phyloP scores from a whole-genome alignment of 2,329 filamentous ascomycete species.

The Lachnellula suecica region DNA sequence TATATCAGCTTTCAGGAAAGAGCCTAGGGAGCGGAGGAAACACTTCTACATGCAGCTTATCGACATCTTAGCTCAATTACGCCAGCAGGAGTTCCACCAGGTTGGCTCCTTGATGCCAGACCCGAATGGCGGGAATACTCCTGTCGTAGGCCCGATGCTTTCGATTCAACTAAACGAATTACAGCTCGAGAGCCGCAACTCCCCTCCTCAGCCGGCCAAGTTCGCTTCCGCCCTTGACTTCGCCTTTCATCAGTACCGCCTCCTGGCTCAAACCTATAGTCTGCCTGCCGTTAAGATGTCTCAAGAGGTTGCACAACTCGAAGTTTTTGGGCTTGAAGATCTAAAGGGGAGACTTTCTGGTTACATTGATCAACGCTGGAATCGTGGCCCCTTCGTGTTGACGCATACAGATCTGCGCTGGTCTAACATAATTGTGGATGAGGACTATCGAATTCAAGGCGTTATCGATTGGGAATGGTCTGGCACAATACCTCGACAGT shows the following conservation, averaged over 20 bases:
- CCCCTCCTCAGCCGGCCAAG: conserved; percentile 1
- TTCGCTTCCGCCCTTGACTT: conserved; percentile 5
- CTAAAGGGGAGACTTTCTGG: conserved; percentile 2
- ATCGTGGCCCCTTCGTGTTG: conserved; percentile 2
- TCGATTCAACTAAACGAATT: conserved; percentile 11
- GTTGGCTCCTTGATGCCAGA: conserved; percentile 10
- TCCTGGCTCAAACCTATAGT: conserved; percentile 2
- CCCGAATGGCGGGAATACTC: conserved; percentile 9
- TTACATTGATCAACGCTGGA: background rate
- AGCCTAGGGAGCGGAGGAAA: conserved; percentile 3
- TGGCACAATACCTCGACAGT: conserved; percentile 1
- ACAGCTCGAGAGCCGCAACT: conserved; percentile 2
- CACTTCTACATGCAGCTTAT: conserved; percentile 11
- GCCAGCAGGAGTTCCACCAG: conserved; percentile 9
- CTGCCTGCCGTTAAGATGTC: background rate
- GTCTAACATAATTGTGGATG: conserved; percentile 3
- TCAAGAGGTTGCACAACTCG: conserved; percentile 1
- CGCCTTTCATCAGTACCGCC: conserved; percentile 1
- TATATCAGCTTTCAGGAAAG: conserved; percentile 6
- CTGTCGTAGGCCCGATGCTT: conserved; percentile 8
- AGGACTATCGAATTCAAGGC: conserved; percentile 2
- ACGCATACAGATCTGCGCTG: conserved; percentile 1
- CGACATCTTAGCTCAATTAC: conserved; percentile 9
- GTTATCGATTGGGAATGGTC: conserved; percentile 6
- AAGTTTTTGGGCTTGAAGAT: conserved; percentile 4